These are phyloP conservation scores for Heimioporus sp. DNA, from an alignment of 768 basidiomycete species.

Conservation along the genomic window DNA sequence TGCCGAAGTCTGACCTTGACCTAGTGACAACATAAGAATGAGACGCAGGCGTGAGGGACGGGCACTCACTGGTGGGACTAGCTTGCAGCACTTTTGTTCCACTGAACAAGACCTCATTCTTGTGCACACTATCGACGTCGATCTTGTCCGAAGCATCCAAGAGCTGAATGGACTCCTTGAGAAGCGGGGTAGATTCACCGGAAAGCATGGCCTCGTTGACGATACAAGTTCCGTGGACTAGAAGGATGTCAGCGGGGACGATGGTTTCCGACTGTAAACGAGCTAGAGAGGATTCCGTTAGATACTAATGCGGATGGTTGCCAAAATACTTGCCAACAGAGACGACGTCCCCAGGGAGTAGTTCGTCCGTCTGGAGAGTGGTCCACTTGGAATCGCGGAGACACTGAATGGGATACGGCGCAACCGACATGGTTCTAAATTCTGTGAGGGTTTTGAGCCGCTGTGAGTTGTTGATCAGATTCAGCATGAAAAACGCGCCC, in stretches of 20 bases:
- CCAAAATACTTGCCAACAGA: conserved; percentile 58
- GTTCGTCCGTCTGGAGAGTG: conserved; percentile 76
- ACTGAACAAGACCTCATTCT: conserved; percentile 87
- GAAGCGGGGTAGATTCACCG: conserved; percentile 93
- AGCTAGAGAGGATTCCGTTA: conserved; percentile 35
- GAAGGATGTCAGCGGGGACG: conserved; percentile 89
- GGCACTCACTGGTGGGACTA: conserved; percentile 37
- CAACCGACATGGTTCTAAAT: conserved; percentile 95
- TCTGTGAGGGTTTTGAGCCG: conserved; percentile 92
- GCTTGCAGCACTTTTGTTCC: conserved; percentile 98
- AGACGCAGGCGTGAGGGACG: neutral
- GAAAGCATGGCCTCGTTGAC: conserved; percentile 99
- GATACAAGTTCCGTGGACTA: conserved; percentile 91
- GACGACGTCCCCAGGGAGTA: conserved; percentile 91
- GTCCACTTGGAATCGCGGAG: conserved; percentile 81
- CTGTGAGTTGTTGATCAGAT: conserved; percentile 37
- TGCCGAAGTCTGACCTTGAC: conserved; percentile 37
- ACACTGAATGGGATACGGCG: conserved; percentile 83
- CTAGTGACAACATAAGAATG: conserved; percentile 8
- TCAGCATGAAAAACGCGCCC: neutral
- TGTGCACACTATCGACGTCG: conserved; percentile 84
- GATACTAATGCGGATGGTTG: neutral
- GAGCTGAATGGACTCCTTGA: conserved; percentile 93
- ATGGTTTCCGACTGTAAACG: conserved; percentile 78
- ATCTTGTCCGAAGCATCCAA: conserved; percentile 71